Percentiles rank a stretch among this genome's conserved stretches.
These are phyloP conservation scores for Backusella macrospora DNA, from an alignment of 192 early-diverging fungal species.

Conservation along the genomic window DNA sequence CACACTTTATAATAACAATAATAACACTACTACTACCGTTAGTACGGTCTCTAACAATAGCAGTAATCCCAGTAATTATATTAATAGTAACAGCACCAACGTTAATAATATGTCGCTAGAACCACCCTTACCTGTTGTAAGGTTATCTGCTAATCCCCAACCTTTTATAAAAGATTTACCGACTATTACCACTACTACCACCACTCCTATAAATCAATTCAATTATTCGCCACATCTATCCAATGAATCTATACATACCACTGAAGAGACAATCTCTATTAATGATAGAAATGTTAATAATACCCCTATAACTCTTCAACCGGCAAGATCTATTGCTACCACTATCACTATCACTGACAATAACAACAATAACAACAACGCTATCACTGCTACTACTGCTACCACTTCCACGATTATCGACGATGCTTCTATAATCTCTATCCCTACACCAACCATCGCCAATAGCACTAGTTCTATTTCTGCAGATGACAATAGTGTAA, in stretches of 20 bases:
- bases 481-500: slow-evolving; percentile 25
- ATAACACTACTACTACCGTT: neutral
- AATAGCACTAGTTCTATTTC: slow-evolving; percentile 34
- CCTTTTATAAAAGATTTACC: slow-evolving; percentile 1
- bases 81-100: too few relatives aligned
- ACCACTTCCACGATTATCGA: neutral
- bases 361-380: too few relatives aligned
- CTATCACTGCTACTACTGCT: neutral
- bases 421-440: neutral
- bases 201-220: neutral
- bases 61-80: neutral
- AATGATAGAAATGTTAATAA: neutral
- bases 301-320: slow-evolving; percentile 8
- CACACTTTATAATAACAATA: neutral
- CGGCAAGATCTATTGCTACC: neutral
- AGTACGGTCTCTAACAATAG: neutral
- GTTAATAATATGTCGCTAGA: neutral
- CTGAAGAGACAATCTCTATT: neutral
- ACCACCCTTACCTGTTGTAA: slow-evolving; percentile 6
- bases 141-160: neutral
- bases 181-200: neutral
- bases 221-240: neutral
- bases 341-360: neutral
- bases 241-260: neutral
- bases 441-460: slow-evolving; percentile 16